These are phyloP conservation scores for Xylariales sp. DNA, from an alignment of 2,329 filamentous ascomycete species.

Conservation along the genomic window DNA sequence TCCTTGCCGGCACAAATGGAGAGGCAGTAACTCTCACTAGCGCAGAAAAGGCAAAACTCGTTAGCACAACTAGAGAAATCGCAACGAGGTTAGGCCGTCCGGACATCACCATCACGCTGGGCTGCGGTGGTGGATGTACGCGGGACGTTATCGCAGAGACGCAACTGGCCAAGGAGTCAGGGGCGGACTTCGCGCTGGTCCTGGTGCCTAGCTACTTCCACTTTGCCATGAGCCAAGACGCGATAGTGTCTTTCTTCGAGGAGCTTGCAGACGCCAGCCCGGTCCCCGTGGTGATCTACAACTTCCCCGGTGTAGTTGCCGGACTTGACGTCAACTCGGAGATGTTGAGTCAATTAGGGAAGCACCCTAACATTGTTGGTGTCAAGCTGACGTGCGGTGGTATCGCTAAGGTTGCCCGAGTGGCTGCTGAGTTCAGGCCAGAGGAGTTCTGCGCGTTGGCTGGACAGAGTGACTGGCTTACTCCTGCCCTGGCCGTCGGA, in stretches of 20 bases:
- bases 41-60: conserved; percentile 59
- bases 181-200: conserved; percentile 64
- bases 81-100: conserved; percentile 54
- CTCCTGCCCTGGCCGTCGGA: conserved; percentile 24
- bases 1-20: conserved; percentile 68
- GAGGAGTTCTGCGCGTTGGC: conserved; percentile 33
- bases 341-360: conserved; percentile 46
- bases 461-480: conserved; percentile 38
- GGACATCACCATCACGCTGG: conserved; percentile 60
- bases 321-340: conserved; percentile 57
- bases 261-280: conserved; percentile 50
- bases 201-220: conserved; percentile 71
- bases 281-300: conserved; percentile 59
- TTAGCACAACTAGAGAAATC: conserved; percentile 55
- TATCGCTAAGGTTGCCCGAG: conserved; percentile 65
- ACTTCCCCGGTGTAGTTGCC: conserved; percentile 54
- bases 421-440: conserved; percentile 27
- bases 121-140: conserved; percentile 61
- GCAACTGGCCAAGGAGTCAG: conserved; percentile 37
- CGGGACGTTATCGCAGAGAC: conserved; percentile 63
- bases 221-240: conserved; percentile 54
- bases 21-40: conserved; percentile 65
- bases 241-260: conserved; percentile 57
- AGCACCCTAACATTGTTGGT: conserved; percentile 65
- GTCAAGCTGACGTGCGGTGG: conserved; percentile 68